phyloP scores from a whole-genome alignment of 306 rosid species.

The Ormosia semicastrata region DNA sequence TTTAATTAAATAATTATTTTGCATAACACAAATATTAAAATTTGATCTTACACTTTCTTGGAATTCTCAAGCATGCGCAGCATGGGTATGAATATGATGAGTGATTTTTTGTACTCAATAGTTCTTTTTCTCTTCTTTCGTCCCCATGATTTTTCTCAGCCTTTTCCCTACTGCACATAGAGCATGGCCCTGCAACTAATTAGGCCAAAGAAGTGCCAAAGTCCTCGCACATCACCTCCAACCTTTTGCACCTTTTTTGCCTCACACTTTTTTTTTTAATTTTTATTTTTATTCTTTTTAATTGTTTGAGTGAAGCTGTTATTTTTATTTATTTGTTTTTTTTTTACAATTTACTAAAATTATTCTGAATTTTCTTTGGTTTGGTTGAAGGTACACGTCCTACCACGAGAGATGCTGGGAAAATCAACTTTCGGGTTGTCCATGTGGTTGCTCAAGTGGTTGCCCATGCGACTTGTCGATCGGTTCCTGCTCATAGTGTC shows the following conservation, averaged over 20 bases:
- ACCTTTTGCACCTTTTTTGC: not conserved
- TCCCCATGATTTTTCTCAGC: not conserved
- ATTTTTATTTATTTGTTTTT: not conserved
- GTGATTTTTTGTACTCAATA: not conserved
- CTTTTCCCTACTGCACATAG: not conserved
- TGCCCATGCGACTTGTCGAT: conserved; percentile 80
- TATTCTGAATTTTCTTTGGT: not conserved
- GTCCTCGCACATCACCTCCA: conserved; percentile 20
- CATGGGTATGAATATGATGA: conserved; percentile 28
- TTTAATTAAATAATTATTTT: conserved; percentile 8
- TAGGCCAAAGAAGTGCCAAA: conserved; percentile 12
- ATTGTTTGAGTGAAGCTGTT: not conserved
- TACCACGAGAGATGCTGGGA: conserved; percentile 99
- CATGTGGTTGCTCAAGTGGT: conserved; percentile 96
- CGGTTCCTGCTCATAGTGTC: conserved; percentile 63
- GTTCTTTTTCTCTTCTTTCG: not conserved
- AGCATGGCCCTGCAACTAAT: conserved; percentile 39
- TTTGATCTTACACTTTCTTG: conserved; percentile 53
- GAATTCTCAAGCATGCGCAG: conserved; percentile 68
- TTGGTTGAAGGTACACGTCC: conserved; percentile 80
- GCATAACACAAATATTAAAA: conserved; percentile 15
- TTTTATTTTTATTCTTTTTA: not conserved
- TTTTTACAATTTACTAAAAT: not conserved
- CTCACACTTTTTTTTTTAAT: not conserved
- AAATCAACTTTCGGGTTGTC: conserved; percentile 99